Conservation (phyloP, 768 basidiomycete species). For the Collybia sp. region DNA sequence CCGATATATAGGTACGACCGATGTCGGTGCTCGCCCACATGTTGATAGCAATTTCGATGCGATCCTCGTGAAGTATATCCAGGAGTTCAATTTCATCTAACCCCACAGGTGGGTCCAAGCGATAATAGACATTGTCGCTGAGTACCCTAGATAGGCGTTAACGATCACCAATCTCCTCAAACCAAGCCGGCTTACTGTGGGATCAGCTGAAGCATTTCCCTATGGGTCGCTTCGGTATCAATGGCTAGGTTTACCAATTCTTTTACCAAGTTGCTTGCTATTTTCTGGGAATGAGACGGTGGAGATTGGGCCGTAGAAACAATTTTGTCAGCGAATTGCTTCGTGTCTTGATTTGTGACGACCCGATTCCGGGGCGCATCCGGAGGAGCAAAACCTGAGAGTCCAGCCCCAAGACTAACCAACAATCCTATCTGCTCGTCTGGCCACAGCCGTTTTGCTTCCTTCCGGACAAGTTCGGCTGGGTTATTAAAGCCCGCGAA, state of each 20-base stretch:
- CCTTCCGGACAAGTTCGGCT: conserved; percentile 8
- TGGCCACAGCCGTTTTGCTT: conserved; percentile 13
- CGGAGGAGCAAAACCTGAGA: conserved; percentile 6
- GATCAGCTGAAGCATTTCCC: neutral
- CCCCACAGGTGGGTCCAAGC: conserved; percentile 13
- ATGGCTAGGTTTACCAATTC: conserved; percentile 10
- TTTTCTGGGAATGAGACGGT: neutral
- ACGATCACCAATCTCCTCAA: neutral
- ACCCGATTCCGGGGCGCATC: conserved; percentile 9
- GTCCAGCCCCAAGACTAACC: conserved; percentile 13
- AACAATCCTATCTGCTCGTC: conserved; percentile 8
- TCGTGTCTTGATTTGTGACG: conserved; percentile 7
- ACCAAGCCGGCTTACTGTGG: conserved; percentile 3
- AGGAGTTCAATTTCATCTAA: conserved; percentile 11
- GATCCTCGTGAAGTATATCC: conserved; percentile 11
- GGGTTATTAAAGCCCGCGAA: conserved; percentile 21
- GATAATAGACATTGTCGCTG: conserved; percentile 1
- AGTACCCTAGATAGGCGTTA: neutral
- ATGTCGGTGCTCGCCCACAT: conserved; percentile 7
- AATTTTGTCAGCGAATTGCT: conserved; percentile 9
- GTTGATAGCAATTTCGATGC: conserved; percentile 8
- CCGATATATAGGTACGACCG: conserved; percentile 1
- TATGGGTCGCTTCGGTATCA: conserved; percentile 11
- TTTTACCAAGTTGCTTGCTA: conserved; percentile 11
- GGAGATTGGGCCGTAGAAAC: conserved; percentile 4